Evolutionary conservation across 495 filamentous ascomycete species (phyloP).

Genomic region (Cenococcum geophilum): DNA sequence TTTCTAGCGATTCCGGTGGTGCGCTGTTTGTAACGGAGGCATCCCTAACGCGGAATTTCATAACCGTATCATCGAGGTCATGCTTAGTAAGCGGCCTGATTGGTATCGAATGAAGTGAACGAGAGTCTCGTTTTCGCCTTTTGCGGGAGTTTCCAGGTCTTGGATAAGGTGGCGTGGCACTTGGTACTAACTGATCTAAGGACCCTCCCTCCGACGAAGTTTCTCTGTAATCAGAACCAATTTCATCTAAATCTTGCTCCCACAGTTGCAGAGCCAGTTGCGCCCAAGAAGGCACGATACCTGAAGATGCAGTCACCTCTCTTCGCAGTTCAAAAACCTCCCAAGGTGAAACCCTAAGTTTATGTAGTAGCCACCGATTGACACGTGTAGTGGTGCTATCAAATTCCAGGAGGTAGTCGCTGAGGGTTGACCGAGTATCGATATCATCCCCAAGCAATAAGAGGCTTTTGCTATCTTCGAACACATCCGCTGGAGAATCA

Average conservation of each 20-base stretch:
- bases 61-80: neutral
- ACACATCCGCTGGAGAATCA: too few relatives aligned
- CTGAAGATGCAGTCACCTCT: neutral
- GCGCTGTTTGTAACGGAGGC: neutral
- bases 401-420: constrained; percentile 22
- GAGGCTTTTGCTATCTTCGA: constrained; percentile 8
- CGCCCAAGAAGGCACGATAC: constrained; percentile 14
- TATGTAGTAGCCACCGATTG: constrained; percentile 26
- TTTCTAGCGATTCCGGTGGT: neutral
- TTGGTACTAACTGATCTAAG: neutral
- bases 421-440: constrained; percentile 18
- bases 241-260: neutral
- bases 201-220: neutral
- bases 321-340: constrained; percentile 19
- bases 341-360: constrained; percentile 21
- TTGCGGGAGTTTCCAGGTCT: neutral
- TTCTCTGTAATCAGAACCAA: neutral
- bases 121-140: neutral
- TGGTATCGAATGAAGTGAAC: neutral
- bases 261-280: constrained; percentile 11
- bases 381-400: constrained; percentile 19
- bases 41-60: neutral
- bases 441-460: constrained; percentile 9
- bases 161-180: neutral
- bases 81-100: neutral